Evolutionary conservation across 2,329 filamentous ascomycete species (phyloP).

Genomic region (Beauveria sp.): DNA sequence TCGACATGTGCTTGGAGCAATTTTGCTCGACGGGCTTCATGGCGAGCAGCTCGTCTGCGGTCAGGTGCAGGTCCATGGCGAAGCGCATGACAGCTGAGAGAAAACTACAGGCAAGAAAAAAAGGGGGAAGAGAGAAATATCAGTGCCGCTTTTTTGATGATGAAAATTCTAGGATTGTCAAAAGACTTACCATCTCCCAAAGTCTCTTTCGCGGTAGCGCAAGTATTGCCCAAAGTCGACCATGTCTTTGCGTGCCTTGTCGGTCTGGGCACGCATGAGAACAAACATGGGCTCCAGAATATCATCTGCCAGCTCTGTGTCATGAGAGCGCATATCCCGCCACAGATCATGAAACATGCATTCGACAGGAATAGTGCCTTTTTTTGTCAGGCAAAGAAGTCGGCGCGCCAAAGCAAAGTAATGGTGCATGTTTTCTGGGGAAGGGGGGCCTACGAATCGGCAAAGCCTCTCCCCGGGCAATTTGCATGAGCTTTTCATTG

Average conservation of each 20-base stretch:
- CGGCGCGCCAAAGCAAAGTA: too few species aligned
- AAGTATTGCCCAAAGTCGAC: neutral
- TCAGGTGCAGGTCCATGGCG: neutral
- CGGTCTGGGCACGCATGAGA: neutral
- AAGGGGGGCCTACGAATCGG: too few species aligned
- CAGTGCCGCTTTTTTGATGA: neutral
- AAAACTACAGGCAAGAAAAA: neutral
- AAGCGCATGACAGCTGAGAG: neutral
- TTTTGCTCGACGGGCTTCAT: neutral
- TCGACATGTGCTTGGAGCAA: neutral
- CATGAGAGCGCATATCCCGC: neutral
- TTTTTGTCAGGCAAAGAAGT: too few species aligned
- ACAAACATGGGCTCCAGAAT: neutral
- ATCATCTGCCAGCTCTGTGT: neutral
- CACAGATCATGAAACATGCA: neutral
- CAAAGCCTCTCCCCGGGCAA: neutral
- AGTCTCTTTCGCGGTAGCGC: neutral
- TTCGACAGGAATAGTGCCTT: neutral
- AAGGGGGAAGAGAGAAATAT: too few species aligned
- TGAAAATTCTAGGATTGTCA: neutral
- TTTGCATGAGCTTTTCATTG: neutral
- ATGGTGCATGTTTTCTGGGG: too few species aligned
- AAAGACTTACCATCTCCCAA: neutral
- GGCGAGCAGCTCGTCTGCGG: neutral
- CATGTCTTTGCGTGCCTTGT: neutral